These are phyloP conservation scores for Hibiscus tridactylites DNA, from an alignment of 345 rosid genomes.

Conservation along the genomic window DNA sequence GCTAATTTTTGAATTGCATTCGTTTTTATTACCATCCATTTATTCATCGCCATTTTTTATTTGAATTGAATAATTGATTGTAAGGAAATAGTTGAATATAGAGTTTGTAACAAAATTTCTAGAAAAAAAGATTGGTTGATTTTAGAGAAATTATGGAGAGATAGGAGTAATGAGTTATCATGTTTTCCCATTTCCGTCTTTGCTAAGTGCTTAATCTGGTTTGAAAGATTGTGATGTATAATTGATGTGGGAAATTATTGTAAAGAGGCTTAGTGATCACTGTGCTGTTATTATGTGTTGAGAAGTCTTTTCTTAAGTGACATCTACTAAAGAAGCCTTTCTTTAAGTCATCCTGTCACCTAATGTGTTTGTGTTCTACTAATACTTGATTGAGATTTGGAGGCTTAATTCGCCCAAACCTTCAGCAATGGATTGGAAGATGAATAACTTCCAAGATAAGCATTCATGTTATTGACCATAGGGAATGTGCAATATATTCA, in stretches of 20 bases:
- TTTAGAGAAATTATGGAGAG: neutral
- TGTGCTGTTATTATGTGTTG: neutral
- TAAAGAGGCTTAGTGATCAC: neutral
- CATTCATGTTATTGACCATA: neutral
- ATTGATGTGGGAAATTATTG: neutral
- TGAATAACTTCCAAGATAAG: neutral
- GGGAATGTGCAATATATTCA: neutral
- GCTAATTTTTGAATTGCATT: neutral
- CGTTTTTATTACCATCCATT: neutral
- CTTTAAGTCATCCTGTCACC: neutral
- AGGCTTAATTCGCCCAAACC: neutral
- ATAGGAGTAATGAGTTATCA: neutral
- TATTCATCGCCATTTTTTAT: neutral
- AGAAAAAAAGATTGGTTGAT: neutral
- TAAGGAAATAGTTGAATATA: neutral
- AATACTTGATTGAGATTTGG: neutral
- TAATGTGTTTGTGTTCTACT: neutral
- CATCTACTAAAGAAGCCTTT: neutral
- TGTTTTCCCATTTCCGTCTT: neutral
- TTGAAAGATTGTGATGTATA: conserved; percentile 4
- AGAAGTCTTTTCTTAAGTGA: neutral
- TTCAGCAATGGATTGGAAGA: neutral
- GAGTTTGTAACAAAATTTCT: neutral
- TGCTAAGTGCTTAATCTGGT: neutral
- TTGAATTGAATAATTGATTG: neutral